phyloP scores from a whole-genome alignment of 148 eudicot species.

The Tetragonia tetragonoides region DNA sequence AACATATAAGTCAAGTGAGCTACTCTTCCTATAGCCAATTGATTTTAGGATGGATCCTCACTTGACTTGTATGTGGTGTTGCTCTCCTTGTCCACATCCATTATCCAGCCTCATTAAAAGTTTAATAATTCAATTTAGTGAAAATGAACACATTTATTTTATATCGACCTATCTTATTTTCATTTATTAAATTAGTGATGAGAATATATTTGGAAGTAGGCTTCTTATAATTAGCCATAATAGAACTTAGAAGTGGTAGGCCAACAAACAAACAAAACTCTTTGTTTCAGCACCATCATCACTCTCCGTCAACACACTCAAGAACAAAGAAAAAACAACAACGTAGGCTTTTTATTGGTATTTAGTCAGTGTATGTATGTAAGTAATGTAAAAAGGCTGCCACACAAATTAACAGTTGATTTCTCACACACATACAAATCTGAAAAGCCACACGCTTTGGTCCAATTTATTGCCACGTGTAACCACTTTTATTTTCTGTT shows the following conservation, averaged over 20 bases:
- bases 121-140: too few species aligned
- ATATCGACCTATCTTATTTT: too few species aligned
- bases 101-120: too few species aligned
- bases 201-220: too few species aligned
- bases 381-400: not conserved
- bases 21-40: too few species aligned
- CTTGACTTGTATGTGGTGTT: too few species aligned
- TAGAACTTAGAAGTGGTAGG: not conserved
- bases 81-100: too few species aligned
- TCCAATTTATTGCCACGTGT: constrained; percentile 1
- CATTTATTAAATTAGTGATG: too few species aligned
- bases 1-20: too few species aligned
- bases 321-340: not conserved
- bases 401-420: not conserved
- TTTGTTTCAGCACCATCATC: not conserved
- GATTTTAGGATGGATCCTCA: too few species aligned
- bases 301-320: not conserved
- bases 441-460: constrained; percentile 6
- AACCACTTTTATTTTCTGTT: not conserved
- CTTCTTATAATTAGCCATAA: not conserved
- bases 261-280: not conserved
- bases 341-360: not conserved
- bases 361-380: not conserved
- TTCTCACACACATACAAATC: not conserved
- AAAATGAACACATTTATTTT: too few species aligned